Evolutionary conservation across 1,284 basidiomycete genomes (phyloP).

Genomic region (Boletus holoroseus): DNA sequence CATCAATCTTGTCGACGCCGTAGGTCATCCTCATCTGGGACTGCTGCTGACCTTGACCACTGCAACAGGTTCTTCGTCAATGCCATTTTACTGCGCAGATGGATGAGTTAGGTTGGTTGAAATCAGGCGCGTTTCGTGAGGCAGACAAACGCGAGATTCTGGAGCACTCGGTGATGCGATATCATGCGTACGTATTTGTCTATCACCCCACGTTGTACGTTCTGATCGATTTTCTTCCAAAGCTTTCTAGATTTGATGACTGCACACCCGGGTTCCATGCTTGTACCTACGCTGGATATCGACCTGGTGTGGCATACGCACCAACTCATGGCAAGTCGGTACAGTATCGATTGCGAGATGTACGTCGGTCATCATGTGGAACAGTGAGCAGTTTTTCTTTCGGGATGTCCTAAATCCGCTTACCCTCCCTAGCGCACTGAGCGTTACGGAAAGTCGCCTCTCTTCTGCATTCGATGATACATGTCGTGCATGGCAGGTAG

Average conservation of each 20-base stretch:
- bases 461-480: conserved; percentile 36
- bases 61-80: conserved; percentile 39
- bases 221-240: not conserved
- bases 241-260: conserved; percentile 29
- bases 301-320: conserved; percentile 49
- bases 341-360: conserved; percentile 32
- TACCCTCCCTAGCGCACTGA: conserved; percentile 30
- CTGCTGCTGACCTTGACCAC: not conserved
- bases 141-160: conserved; percentile 27
- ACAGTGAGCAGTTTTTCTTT: conserved; percentile 29
- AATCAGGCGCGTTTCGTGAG: conserved; percentile 18
- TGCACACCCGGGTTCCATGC: conserved; percentile 12
- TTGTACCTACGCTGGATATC: conserved; percentile 38
- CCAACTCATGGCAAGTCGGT: conserved; percentile 36
- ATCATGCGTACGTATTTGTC: conserved; percentile 35
- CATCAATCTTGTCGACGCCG: conserved; percentile 38
- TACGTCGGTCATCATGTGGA: conserved; percentile 32
- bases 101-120: conserved; percentile 31
- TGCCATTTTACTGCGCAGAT: conserved; percentile 39
- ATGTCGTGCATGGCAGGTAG: conserved; percentile 32
- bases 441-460: conserved; percentile 32
- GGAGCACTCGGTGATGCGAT: conserved; percentile 35
- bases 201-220: not conserved
- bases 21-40: conserved; percentile 14
- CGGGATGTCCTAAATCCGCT: not conserved